Evolutionary conservation across 495 filamentous ascomycete species (phyloP).

Genomic region (Annulohypoxylon stygium): DNA sequence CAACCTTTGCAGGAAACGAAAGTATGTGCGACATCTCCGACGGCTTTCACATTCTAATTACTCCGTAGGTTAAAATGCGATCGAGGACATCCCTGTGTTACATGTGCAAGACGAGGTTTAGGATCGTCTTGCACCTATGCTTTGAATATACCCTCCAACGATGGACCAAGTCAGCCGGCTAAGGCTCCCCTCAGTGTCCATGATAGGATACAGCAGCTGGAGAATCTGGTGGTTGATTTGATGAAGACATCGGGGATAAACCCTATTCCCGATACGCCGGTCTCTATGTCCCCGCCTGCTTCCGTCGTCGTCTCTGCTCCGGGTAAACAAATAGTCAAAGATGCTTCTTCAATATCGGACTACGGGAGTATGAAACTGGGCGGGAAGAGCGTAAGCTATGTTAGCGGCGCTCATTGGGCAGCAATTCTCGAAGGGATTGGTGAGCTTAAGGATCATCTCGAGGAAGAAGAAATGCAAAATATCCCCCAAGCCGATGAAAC

Average conservation of each 20-base stretch:
- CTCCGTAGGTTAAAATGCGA: neutral
- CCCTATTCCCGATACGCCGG: neutral
- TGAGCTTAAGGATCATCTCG: conserved; percentile 6
- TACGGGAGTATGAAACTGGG: neutral
- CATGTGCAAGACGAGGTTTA: neutral
- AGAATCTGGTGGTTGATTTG: neutral
- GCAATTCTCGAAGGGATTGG: neutral
- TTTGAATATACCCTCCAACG: neutral
- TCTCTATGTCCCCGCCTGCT: neutral
- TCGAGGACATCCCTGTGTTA: neutral
- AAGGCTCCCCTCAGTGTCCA: neutral
- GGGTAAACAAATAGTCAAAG: neutral
- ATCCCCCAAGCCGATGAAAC: neutral
- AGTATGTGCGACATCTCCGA: neutral
- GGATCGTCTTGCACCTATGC: neutral
- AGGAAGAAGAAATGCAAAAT: conserved; percentile 1
- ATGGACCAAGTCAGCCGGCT: neutral
- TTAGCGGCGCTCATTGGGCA: neutral
- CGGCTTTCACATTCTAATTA: neutral
- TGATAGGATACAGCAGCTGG: neutral
- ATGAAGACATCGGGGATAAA: neutral
- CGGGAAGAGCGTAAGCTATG: neutral
- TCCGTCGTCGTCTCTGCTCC: neutral
- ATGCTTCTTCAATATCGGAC: neutral
- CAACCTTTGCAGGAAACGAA: neutral